Percentiles rank a stretch among this genome's conserved stretches.
These are phyloP conservation scores for Iris pallida DNA, from an alignment of 116 monocot genomes.

Conservation along the genomic window DNA sequence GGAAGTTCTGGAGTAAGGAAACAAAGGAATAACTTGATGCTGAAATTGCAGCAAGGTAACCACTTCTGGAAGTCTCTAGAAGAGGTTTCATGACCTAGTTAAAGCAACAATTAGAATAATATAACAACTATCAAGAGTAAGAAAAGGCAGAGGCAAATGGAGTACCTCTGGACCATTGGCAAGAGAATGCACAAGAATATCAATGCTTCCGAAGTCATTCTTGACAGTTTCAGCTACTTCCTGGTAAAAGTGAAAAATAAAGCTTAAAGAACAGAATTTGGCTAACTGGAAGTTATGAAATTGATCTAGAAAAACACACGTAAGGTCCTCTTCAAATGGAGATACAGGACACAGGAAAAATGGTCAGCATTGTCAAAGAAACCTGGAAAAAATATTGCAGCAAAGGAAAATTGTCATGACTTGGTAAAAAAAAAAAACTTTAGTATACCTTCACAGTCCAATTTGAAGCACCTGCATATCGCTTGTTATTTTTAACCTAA, in stretches of 20 bases:
- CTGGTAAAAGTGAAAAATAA: conserved; percentile 17
- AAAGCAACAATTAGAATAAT: background rate
- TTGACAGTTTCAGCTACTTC: conserved; percentile 81
- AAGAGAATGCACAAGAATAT: conserved; percentile 92
- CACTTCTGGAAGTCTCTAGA: conserved; percentile 48
- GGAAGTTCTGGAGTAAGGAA: conserved; percentile 78
- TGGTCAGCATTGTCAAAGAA: too few species aligned
- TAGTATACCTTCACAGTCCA: conserved; percentile 83
- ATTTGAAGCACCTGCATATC: conserved; percentile 68
- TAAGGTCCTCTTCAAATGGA: too few species aligned
- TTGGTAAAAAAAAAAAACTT: background rate
- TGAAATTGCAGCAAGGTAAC: conserved; percentile 88
- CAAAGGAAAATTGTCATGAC: background rate
- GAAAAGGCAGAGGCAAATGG: background rate
- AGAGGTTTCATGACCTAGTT: conserved; percentile 36
- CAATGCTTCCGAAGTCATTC: conserved; percentile 81
- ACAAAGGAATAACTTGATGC: conserved; percentile 90
- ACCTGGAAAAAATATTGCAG: background rate
- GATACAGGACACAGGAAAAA: too few species aligned
- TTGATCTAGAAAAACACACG: too few species aligned
- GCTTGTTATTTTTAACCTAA: conserved; percentile 78
- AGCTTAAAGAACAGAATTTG: too few species aligned
- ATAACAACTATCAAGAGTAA: background rate
- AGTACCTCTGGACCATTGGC: conserved; percentile 87
- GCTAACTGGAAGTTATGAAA: too few species aligned